Base-by-base conservation (phyloP, 208 protist species). In the Trypanosoma theileri region DNA sequence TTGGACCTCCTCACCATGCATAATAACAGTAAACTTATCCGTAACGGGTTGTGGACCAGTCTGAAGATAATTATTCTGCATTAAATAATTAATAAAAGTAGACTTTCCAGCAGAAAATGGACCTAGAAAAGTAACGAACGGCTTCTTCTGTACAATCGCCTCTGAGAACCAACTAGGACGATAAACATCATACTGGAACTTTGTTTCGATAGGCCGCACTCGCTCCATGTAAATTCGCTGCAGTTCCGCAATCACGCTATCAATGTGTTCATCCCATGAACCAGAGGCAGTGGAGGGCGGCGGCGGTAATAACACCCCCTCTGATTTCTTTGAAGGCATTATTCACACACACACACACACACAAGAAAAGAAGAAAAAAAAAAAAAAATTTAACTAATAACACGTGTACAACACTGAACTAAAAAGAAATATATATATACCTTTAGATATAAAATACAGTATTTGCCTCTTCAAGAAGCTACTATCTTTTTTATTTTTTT, bases 41-140 rank as follows among this genome's bases (percentile, higher is more conserved):
- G 96, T 98, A 17, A 97, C 94, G 22, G 97, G 97, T 75, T 98
- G 96, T 21, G 94, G 94, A 2, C 95, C 96, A n/a, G 89, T 94
- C n/a, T 77, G 53, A n/a, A 96, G 79, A 62, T 79, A 79, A n/a
- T 94, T 77, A 52, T 75, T 71, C 50, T 94, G 93, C 44, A 98
- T 67, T 35, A 97, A 67, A 69, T 96, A 97, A 59, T 96, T 93
- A 73, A 98, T 97, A 70, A 98, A 98, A 4, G 94, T 93, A 19
- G 94, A 98, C 73, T 98, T 98, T 56, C 97, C 91, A 19, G 85
- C 54, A 24, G 91, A 96, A 71, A 91, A 96, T 40, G 91, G 91
- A 19, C 91, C 91, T n/a, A 96, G 75, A 62, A 96, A 94, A 19
- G 84, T 90, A 17, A 93, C 79, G 59, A 96, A 86, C 4, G 91